Evolutionary conservation across 75 land plant genomes (phyloP), one percentile per base, ranked within the genome.

Genomic region (Azolla pinnata): DNA sequence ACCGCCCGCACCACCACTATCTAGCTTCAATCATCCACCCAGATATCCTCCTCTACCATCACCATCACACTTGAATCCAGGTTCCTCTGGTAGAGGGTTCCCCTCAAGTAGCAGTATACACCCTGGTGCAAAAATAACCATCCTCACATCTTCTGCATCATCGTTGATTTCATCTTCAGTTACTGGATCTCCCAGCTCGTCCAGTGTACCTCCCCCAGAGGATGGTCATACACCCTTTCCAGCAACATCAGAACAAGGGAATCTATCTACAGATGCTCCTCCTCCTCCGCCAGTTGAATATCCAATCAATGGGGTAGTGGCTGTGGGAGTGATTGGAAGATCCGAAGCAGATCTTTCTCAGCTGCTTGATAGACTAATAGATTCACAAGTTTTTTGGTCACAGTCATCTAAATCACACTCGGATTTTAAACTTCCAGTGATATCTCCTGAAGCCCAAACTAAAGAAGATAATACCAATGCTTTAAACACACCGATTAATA

Each of bases 241-340:
- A n/a, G 2, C 61, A 1, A 4, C 72, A 29, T 44, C 48, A 21
- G 29, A 3, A 26, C 25, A 52, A 29, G 54, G 29, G 2, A 25
- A 25, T 52, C 24, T 52, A 29, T n/a, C n/a, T n/a, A n/a, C n/a
- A n/a, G n/a, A n/a, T n/a, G n/a, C n/a, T n/a, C n/a, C n/a, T n/a
- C n/a, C n/a, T n/a, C n/a, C n/a, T n/a, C n/a, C n/a, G n/a, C n/a
- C 29, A 19, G 33, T 25, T 19, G 64, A 56, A 16, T 20, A 46
- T n/a, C 14, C 57, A 61, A 33, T 4, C 18, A 75, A 73, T 32
- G 86, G 83, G 40, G 79, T 93, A 29, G 85, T 86, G 0, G 98
- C 85, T 16, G 83, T 93, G 0, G 98, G 98, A 0, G 77, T 81
- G 62, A 61, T 93, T 1, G 80, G 87, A 26, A 67, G 73, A 31